Percentiles rank a stretch among this genome's conserved stretches.
These are phyloP conservation scores for Scheffersomyces coipomensis DNA, from an alignment of 805 yeast species.

Conservation along the genomic window DNA sequence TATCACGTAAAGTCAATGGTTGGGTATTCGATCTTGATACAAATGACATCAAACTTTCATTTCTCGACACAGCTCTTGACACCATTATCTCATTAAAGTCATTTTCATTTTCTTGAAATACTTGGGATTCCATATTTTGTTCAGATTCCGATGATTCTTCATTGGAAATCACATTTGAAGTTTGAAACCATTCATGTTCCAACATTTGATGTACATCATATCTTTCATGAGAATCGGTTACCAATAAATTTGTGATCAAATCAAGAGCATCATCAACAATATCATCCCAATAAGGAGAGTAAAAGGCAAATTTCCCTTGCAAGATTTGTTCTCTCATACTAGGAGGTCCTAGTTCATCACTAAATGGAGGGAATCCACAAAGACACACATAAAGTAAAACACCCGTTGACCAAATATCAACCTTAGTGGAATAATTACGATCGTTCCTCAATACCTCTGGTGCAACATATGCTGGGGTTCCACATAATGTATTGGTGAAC, in stretches of 20 bases:
- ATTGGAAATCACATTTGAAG: constrained; percentile 2
- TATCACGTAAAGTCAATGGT: constrained; percentile 20
- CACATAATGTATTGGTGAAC: constrained; percentile 77
- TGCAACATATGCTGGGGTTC: constrained; percentile 86
- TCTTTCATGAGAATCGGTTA: constrained; percentile 50
- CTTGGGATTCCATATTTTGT: neutral
- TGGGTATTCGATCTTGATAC: constrained; percentile 21
- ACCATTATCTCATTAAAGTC: neutral
- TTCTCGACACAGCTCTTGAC: constrained; percentile 1
- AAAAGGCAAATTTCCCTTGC: constrained; percentile 67
- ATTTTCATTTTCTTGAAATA: neutral
- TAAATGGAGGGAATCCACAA: constrained; percentile 84
- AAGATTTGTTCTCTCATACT: constrained; percentile 72
- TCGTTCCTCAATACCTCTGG: constrained; percentile 68
- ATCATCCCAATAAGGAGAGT: constrained; percentile 77
- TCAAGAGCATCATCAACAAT: constrained; percentile 66
- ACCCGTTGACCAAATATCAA: constrained; percentile 82
- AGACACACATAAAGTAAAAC: constrained; percentile 74
- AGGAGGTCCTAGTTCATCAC: constrained; percentile 81
- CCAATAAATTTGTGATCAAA: constrained; percentile 58
- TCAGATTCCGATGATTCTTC: constrained; percentile 3
- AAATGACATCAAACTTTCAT: constrained; percentile 8
- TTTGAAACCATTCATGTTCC: constrained; percentile 45
- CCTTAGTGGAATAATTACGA: constrained; percentile 64
- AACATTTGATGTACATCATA: constrained; percentile 37